These are phyloP conservation scores for Gossypium stocksii DNA, from an alignment of 345 rosid genomes.

Conservation along the genomic window DNA sequence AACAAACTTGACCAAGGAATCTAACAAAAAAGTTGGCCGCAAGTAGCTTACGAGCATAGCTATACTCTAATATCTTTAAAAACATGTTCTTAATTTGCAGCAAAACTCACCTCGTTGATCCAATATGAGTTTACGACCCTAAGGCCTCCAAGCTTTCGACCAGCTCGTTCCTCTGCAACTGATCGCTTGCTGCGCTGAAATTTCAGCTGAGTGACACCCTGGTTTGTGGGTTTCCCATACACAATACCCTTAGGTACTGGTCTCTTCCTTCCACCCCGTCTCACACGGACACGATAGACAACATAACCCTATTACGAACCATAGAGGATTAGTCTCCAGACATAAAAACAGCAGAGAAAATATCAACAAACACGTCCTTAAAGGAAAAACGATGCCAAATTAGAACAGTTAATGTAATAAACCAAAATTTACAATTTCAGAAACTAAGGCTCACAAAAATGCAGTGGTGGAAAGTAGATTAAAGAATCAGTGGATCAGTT, in stretches of 20 bases:
- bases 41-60: background rate
- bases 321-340: no score
- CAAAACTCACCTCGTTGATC: background rate
- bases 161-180: background rate
- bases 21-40: background rate
- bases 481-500: background rate
- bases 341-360: background rate
- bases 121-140: background rate
- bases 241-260: background rate
- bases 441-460: background rate
- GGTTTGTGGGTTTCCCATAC: background rate
- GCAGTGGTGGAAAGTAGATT: no score
- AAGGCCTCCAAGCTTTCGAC: slow-evolving; percentile 1
- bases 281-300: background rate
- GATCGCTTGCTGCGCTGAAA: background rate
- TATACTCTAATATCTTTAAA: no score
- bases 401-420: background rate
- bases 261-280: background rate
- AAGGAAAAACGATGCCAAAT: background rate
- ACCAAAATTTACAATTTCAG: slow-evolving; percentile 14
- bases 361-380: background rate
- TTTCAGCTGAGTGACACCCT: background rate
- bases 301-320: background rate
- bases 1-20: background rate
- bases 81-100: background rate